A percentile compares a stretch with the other conserved stretches of the same genome.
Evolutionary conservation across 2,329 filamentous ascomycete genomes (phyloP).

Genomic region (Cercospora zeina): DNA sequence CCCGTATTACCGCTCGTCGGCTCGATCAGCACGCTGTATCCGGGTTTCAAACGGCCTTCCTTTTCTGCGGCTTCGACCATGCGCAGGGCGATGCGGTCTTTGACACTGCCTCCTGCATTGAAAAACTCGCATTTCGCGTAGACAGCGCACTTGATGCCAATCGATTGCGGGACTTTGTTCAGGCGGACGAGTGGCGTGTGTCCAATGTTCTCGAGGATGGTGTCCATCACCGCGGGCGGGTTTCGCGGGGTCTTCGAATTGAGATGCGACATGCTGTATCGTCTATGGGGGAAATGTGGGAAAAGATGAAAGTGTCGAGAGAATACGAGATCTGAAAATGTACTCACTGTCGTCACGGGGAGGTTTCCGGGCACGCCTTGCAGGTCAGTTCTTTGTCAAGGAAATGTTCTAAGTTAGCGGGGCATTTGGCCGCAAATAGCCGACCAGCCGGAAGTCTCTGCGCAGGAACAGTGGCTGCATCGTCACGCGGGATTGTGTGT

Average conservation of each 20-base stretch:
- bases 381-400: constrained; percentile 8
- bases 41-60: constrained; percentile 89
- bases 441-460: constrained; percentile 16
- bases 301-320: neutral
- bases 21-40: constrained; percentile 88
- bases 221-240: constrained; percentile 60
- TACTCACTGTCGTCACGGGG: neutral
- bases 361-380: constrained; percentile 16
- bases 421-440: constrained; percentile 18
- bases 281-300: no score
- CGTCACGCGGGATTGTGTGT: neutral
- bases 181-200: constrained; percentile 93
- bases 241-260: constrained; percentile 50
- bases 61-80: constrained; percentile 97
- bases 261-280: constrained; percentile 37
- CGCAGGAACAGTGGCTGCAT: constrained; percentile 8
- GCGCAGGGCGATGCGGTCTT: constrained; percentile 91
- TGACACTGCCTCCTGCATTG: constrained; percentile 75
- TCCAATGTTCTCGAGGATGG: constrained; percentile 84
- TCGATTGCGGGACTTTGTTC: constrained; percentile 86
- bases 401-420: constrained; percentile 1
- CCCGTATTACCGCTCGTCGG: constrained; percentile 98
- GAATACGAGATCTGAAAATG: neutral
- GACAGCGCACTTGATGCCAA: constrained; percentile 74
- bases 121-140: constrained; percentile 46